Evolutionary conservation across 1,139 yeast genomes (phyloP), one percentile per base, ranked within the genome.

Genomic region (Yamadazyma triangularis): DNA sequence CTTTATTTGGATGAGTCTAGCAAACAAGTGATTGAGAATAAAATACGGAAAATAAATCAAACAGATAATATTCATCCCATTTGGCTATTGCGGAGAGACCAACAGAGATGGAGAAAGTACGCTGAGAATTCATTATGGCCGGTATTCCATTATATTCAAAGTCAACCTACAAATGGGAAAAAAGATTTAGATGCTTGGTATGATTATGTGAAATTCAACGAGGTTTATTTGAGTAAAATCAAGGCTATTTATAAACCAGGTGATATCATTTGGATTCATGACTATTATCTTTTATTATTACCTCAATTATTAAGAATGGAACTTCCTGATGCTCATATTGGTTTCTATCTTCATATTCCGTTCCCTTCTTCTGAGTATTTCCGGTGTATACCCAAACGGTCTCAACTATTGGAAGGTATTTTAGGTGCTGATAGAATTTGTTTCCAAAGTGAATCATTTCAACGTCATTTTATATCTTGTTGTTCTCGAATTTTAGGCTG

Each of bases 291-390:
- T 40, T 59, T 89, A 44, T 61, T 91, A 33, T 64, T 91, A 36
- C 98, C 98, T 1, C 95, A 85, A 50, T 66, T 91, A 57, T 63
- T 91, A 40, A 73, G 95, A 46, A 80, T 82, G 87, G 79, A 77
- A 48, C 66, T 84, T 33, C 91, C 89, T 7, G 78, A 83, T 36
- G 93, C 91, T 10, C 70, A 70, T 43, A 84, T 91, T 44, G 95
- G 94, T 5, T 75, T 85, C 38, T 89, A 79, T 56, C 61, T 89
- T 44, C 97, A 89, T 54, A 75, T 86, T 4, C 95, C 96, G 10
- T 88, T 93, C 72, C 97, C 98, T 8, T 84, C 95, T 24, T 81
- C 89, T n/a, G 98, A 91, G 58, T 87, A 88, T 53, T 87, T 91
- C 60, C 70, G 96, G 38, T 84, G 95, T 43, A 60, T 91, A 27